These are phyloP conservation scores for Clarireedia hainanense DNA, from an alignment of 2,329 filamentous ascomycete genomes.

Conservation along the genomic window DNA sequence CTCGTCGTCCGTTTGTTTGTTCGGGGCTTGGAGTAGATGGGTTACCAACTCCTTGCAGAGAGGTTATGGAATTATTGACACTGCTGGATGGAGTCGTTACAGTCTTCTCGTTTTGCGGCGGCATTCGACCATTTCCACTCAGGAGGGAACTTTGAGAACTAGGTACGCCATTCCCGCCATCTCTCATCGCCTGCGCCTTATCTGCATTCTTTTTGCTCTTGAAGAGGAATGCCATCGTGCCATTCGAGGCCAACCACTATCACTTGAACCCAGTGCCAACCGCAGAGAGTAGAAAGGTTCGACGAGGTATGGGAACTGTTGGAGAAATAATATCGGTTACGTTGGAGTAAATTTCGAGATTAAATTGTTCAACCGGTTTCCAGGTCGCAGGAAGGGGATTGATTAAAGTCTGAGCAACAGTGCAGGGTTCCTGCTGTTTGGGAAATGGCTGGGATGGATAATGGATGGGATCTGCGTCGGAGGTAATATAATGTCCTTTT, in stretches of 20 bases:
- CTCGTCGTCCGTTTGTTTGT: conserved; percentile 51
- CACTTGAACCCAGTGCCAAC: conserved; percentile 3
- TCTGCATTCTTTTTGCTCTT: conserved; percentile 73
- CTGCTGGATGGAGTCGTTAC: conserved; percentile 51
- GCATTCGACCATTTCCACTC: conserved; percentile 35
- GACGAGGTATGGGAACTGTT: neutral
- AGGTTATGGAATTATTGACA: conserved; percentile 51
- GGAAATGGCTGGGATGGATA: conserved; percentile 5
- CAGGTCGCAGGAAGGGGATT: conserved; percentile 3
- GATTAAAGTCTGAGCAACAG: conserved; percentile 2
- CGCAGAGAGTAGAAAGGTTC: neutral
- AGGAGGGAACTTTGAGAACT: conserved; percentile 40
- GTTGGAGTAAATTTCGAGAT: conserved; percentile 1
- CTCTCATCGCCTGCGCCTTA: conserved; percentile 39
- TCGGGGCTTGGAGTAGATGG: conserved; percentile 28
- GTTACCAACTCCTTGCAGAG: conserved; percentile 41
- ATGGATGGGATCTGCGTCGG: neutral
- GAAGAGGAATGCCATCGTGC: conserved; percentile 71
- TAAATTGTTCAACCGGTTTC: neutral
- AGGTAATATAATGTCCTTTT: neutral
- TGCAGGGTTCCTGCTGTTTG: conserved; percentile 9
- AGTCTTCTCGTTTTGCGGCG: conserved; percentile 43
- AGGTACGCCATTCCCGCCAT: conserved; percentile 19
- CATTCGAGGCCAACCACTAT: conserved; percentile 26
- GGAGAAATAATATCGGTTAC: neutral